Evolutionary conservation across 2,329 filamentous ascomycete species (phyloP).

Genomic region (Penicillium sp.): DNA sequence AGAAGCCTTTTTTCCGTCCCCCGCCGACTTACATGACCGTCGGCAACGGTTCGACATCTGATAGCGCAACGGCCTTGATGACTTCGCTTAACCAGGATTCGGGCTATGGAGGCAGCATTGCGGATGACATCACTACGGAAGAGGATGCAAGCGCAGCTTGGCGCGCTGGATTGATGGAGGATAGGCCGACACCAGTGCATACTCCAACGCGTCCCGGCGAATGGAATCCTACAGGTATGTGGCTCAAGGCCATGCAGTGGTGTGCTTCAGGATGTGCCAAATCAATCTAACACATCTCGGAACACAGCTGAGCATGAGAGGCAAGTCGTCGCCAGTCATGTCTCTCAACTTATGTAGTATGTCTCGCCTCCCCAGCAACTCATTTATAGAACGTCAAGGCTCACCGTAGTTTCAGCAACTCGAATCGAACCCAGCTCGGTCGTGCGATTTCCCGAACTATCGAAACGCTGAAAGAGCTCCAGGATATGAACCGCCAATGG

Average conservation of each 20-base stretch:
- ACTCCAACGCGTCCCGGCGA: slow-evolving; percentile 53
- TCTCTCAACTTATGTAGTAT: slow-evolving; percentile 85
- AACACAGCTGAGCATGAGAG: slow-evolving; percentile 60
- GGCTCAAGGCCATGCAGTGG: not conserved
- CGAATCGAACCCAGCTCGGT: slow-evolving; percentile 81
- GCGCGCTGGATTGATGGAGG: slow-evolving; percentile 57
- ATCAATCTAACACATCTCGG: slow-evolving; percentile 17
- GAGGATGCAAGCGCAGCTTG: slow-evolving; percentile 48
- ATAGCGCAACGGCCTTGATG: slow-evolving; percentile 77
- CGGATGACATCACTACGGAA: slow-evolving; percentile 58
- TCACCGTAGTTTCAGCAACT: slow-evolving; percentile 57
- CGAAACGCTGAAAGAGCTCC: slow-evolving; percentile 76
- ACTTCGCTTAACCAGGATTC: slow-evolving; percentile 83
- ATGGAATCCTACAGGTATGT: slow-evolving; percentile 45
- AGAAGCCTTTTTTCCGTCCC: slow-evolving; percentile 31
- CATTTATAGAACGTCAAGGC: not conserved
- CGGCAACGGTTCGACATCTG: slow-evolving; percentile 75
- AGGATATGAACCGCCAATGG: slow-evolving; percentile 88
- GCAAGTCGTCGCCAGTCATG: slow-evolving; percentile 71
- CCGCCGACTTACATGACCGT: slow-evolving; percentile 80
- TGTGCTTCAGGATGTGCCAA: not conserved
- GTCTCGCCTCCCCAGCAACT: slow-evolving; percentile 14
- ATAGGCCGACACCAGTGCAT: slow-evolving; percentile 57
- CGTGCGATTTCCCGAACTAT: slow-evolving; percentile 84
- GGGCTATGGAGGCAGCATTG: slow-evolving; percentile 81